phyloP scores from a whole-genome alignment of 2,329 filamentous ascomycete genomes.

The Tolypocladium tundrense region DNA sequence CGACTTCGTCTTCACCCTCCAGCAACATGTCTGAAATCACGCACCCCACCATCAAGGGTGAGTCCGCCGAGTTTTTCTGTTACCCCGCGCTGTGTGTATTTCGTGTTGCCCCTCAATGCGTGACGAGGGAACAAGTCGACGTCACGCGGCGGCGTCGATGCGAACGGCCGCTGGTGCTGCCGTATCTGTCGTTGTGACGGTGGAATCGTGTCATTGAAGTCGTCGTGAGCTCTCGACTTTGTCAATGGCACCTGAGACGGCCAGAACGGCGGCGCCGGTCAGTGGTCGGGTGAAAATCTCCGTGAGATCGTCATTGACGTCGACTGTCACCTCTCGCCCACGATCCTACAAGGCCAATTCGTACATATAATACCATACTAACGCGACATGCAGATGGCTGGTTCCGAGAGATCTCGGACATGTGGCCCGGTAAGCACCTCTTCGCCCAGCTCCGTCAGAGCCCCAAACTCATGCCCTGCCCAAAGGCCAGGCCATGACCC shows the following conservation, averaged over 20 bases:
- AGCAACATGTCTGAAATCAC: constrained; percentile 40
- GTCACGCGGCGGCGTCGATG: not conserved
- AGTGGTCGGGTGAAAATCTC: not conserved
- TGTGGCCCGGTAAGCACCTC: constrained; percentile 67
- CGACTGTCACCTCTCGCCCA: not conserved
- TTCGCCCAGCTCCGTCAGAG: not conserved
- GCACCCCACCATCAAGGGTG: constrained; percentile 50
- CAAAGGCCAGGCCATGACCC: constrained; percentile 89
- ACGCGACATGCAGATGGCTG: constrained; percentile 67
- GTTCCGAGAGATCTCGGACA: constrained; percentile 97
- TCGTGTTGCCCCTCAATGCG: constrained; percentile 9
- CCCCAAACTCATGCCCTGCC: constrained; percentile 2
- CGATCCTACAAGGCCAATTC: not conserved
- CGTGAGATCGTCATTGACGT: not conserved
- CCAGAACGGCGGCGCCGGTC: not conserved
- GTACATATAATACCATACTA: not conserved
- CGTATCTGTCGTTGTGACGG: not conserved
- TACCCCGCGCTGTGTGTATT: constrained; percentile 1
- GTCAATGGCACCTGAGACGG: not conserved
- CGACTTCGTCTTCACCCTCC: not conserved
- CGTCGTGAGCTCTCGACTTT: not conserved
- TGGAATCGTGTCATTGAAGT: not conserved
- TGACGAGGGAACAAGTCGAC: not conserved
- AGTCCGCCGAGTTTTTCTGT: constrained; percentile 13
- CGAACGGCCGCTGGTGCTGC: not conserved